Conservation (phyloP, 2,329 filamentous ascomycete species). For the Penicillium crustosum region DNA sequence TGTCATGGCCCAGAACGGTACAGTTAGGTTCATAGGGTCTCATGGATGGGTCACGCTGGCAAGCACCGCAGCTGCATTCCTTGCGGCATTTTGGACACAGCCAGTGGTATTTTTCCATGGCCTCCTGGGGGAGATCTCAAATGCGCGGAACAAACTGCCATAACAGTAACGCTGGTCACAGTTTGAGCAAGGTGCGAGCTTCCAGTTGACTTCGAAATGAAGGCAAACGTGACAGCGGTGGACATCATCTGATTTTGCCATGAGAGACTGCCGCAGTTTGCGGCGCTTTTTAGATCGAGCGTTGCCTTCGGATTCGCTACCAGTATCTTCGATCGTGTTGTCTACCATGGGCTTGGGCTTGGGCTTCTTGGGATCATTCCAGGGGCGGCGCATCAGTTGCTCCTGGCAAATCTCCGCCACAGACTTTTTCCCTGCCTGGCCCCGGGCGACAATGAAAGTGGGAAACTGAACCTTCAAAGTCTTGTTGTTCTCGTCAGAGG, state of each 20-base stretch:
- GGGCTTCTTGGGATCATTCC: slow-evolving; percentile 66
- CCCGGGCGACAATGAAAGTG: slow-evolving; percentile 65
- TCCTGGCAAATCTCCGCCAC: slow-evolving; percentile 93
- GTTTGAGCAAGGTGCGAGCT: slow-evolving; percentile 74
- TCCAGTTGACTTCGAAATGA: slow-evolving; percentile 77
- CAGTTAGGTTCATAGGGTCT: slow-evolving; percentile 81
- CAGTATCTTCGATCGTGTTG: slow-evolving; percentile 31
- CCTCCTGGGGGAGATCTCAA: slow-evolving; percentile 83
- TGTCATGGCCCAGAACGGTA: slow-evolving; percentile 87
- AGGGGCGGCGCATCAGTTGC: slow-evolving; percentile 75
- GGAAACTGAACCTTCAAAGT: slow-evolving; percentile 60
- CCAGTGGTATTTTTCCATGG: slow-evolving; percentile 81
- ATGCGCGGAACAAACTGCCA: slow-evolving; percentile 85
- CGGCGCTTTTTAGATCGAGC: slow-evolving; percentile 63
- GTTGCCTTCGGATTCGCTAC: slow-evolving; percentile 58
- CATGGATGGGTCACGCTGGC: slow-evolving; percentile 67
- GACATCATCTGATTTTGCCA: slow-evolving; percentile 53
- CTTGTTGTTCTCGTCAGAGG: slow-evolving; percentile 61
- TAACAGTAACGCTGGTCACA: slow-evolving; percentile 85
- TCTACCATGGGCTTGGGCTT: slow-evolving; percentile 57
- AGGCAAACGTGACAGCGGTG: slow-evolving; percentile 78
- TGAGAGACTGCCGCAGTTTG: slow-evolving; percentile 53
- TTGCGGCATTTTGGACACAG: slow-evolving; percentile 81
- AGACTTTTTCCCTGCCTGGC: slow-evolving; percentile 69
- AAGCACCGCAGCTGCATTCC: slow-evolving; percentile 83